Evolutionary conservation across 2,329 filamentous ascomycete genomes (phyloP).

Genomic region (Fusarium tupiense): DNA sequence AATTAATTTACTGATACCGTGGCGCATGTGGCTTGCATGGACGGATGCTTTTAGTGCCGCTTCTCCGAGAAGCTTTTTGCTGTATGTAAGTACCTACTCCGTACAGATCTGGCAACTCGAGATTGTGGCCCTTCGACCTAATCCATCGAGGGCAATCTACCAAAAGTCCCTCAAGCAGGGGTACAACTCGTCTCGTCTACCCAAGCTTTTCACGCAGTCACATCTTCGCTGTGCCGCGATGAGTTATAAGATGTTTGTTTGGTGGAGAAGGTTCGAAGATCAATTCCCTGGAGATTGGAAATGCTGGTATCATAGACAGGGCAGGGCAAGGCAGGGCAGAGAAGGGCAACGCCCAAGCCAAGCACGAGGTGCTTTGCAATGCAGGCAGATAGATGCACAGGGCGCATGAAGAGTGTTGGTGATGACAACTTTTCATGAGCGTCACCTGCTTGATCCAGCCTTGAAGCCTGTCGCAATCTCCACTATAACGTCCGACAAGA

Average conservation of each 20-base stretch:
- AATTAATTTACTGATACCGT: not conserved
- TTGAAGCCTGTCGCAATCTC: constrained; percentile 14
- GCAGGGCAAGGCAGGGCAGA: not conserved
- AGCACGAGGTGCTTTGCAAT: constrained; percentile 9
- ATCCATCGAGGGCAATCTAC: constrained; percentile 4
- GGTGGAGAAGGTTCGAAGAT: constrained; percentile 24
- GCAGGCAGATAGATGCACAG: constrained; percentile 18
- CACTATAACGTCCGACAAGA: constrained; percentile 16
- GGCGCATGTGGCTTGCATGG: not conserved
- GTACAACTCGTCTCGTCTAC: not conserved
- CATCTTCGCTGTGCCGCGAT: constrained; percentile 29
- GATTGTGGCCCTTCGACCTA: constrained; percentile 8
- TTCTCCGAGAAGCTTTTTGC: not conserved
- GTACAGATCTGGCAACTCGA: constrained; percentile 6
- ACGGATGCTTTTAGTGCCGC: constrained; percentile 1
- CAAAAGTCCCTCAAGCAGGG: constrained; percentile 36
- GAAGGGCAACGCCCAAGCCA: not conserved
- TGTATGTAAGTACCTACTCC: not conserved
- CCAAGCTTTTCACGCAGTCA: constrained; percentile 27
- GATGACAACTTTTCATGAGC: constrained; percentile 16
- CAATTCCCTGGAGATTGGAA: not conserved
- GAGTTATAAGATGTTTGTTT: constrained; percentile 13
- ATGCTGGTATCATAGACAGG: not conserved
- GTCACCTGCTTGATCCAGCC: constrained; percentile 38
- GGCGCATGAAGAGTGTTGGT: constrained; percentile 37